Evolutionary conservation across 495 filamentous ascomycete genomes (phyloP), one percentile per base, ranked within the genome.

Genomic region (Pseudoneurospora amorphoporcata): DNA sequence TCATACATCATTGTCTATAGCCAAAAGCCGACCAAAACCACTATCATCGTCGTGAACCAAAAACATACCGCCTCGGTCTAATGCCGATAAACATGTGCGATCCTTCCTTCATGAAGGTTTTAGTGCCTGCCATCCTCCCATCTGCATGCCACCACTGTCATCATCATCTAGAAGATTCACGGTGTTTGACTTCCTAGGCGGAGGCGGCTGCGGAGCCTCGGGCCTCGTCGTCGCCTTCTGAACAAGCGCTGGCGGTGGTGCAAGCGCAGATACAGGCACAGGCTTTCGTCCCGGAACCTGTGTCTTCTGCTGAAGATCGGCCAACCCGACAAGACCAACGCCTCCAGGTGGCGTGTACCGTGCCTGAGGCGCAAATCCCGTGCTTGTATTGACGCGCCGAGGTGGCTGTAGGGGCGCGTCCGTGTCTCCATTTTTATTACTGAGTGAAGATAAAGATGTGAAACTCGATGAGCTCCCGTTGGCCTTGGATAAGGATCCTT

Each of bases 81-180:
- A 16, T 38, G 32, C 6, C 42, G 17, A 58, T 39, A 43, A 29
- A 23, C 10, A 53, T 8, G 32, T 68, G 14, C 9, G 17, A 35
- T 47, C 39, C n/a, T 68, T 12, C 37, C 16, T 61, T 73, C 53
- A 76, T 8, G 79, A 74, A n/a, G 80, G 84, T 70, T 84, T 84
- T 74, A 86, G 69, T 12, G 84, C 83, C 71, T 86, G 82, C 84
- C 84, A 86, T 40, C 81, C 81, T 12, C 81, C 80, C 77, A 86
- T 78, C 71, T 84, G 81, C 32, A 69, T 61, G n/a, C 45, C 73
- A 16, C 70, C 75, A 12, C 71, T 81, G 39, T 85, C 83, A 43
- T 79, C 80, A 12, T 77, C 78, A 8, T 86, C 74, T 23, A 85
- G 76, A 71, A 85, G 84, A 14, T 84, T 73, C 14, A 71, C 72